These are phyloP conservation scores for Ascoidea rubescens DNA, from an alignment of 805 yeast species.

Conservation along the genomic window DNA sequence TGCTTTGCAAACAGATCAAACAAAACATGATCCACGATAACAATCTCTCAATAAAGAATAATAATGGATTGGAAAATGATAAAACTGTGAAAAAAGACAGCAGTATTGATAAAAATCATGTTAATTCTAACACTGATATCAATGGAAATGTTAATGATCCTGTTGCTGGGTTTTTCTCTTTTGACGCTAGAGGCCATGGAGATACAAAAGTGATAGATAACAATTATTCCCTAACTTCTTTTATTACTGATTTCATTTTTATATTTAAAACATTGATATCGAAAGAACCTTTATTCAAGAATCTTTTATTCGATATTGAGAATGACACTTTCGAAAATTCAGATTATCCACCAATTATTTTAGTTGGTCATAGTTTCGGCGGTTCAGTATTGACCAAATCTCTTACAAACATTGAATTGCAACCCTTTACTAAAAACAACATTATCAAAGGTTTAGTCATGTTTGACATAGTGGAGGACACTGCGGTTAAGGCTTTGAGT, in stretches of 20 bases:
- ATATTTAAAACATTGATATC: conserved; percentile 28
- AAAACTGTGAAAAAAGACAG: not conserved
- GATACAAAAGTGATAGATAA: conserved; percentile 20
- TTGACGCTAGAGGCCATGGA: conserved; percentile 86
- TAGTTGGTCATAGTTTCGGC: conserved; percentile 88
- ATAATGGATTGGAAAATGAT: conserved; percentile 11
- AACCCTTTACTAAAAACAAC: conserved; percentile 5
- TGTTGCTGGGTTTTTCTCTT: conserved; percentile 51
- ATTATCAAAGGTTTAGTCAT: conserved; percentile 54
- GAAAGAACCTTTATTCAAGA: conserved; percentile 6
- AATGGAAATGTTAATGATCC: no score
- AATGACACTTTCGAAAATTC: conserved; percentile 6
- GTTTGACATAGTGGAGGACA: conserved; percentile 90
- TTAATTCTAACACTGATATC: conserved; percentile 11
- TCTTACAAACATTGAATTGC: conserved; percentile 16
- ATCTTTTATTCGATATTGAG: conserved; percentile 2
- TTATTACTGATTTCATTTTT: conserved; percentile 43
- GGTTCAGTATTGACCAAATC: conserved; percentile 67
- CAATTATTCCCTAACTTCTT: conserved; percentile 29
- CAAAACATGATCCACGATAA: no score
- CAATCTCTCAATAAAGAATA: conserved; percentile 9
- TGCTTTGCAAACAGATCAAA: conserved; percentile 24
- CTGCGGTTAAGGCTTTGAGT: conserved; percentile 58
- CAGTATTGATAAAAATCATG: no score
- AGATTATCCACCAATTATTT: conserved; percentile 26